phyloP scores from a whole-genome alignment of 495 filamentous ascomycete species.

The Xylaria sp. region DNA sequence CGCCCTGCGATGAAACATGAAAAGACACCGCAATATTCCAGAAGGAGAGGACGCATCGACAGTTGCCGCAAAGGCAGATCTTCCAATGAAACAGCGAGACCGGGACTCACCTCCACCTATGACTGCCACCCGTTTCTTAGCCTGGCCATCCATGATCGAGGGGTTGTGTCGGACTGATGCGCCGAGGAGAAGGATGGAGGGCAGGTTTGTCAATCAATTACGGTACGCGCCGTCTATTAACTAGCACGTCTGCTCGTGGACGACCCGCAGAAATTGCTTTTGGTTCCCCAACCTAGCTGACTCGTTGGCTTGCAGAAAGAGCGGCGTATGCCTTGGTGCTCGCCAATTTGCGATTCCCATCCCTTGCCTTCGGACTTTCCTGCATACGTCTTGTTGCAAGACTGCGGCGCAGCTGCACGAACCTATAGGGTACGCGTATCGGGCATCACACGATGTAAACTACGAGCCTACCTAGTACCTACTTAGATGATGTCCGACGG shows the following conservation, averaged over 20 bases:
- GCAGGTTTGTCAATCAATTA: background rate
- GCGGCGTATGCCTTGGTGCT: background rate
- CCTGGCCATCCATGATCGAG: background rate
- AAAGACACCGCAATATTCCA: conserved; percentile 9
- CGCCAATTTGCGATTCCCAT: background rate
- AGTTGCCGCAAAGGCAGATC: background rate
- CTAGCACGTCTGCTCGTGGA: background rate
- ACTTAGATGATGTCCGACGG: background rate
- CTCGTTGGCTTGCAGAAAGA: background rate
- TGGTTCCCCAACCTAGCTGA: background rate
- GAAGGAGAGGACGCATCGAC: conserved; percentile 7
- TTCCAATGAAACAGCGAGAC: background rate
- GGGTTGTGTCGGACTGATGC: background rate
- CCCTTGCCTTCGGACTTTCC: background rate
- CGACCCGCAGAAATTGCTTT: background rate
- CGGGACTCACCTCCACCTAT: conserved; percentile 2
- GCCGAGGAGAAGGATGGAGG: background rate
- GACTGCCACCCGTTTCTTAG: background rate
- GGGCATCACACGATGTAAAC: conserved; percentile 19
- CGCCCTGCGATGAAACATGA: conserved; percentile 22
- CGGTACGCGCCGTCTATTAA: background rate
- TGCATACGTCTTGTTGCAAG: conserved; percentile 1
- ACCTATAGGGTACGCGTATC: background rate
- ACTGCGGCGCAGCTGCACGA: conserved; percentile 18
- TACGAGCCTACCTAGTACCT: background rate